These are phyloP conservation scores for Acidomyces sp. DNA, from an alignment of 495 filamentous ascomycete genomes.

Conservation along the genomic window DNA sequence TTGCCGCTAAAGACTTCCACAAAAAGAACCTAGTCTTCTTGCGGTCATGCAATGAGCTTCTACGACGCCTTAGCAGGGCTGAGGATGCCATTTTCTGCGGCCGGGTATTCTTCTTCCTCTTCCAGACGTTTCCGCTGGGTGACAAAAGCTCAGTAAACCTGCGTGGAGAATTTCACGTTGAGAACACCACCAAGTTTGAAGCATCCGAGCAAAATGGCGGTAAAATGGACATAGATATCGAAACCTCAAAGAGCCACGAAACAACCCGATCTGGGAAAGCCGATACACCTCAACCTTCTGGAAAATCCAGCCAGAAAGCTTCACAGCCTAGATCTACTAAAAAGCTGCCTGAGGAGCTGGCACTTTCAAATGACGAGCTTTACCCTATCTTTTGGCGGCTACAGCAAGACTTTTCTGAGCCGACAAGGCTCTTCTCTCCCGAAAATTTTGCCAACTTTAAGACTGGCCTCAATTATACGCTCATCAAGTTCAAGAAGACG, in stretches of 20 bases:
- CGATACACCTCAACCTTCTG: conserved; percentile 18
- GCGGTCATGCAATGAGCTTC: conserved; percentile 84
- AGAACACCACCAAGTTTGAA: conserved; percentile 87
- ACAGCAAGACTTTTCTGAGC: conserved; percentile 83
- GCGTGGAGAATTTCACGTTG: conserved; percentile 86
- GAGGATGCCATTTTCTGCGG: conserved; percentile 97
- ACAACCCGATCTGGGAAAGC: conserved; percentile 8
- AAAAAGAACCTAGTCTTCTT: conserved; percentile 80
- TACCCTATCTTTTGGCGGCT: conserved; percentile 93
- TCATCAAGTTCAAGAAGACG: conserved; percentile 65
- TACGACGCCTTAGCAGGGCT: conserved; percentile 77
- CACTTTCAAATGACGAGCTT: conserved; percentile 53
- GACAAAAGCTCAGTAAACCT: conserved; percentile 96
- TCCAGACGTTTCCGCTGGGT: conserved; percentile 89
- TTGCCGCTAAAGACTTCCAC: conserved; percentile 72
- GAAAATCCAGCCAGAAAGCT: conserved; percentile 19
- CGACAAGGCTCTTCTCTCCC: conserved; percentile 61
- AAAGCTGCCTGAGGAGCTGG: conserved; percentile 27
- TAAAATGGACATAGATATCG: conserved; percentile 39
- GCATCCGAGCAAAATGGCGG: conserved; percentile 37
- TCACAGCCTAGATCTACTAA: conserved; percentile 3
- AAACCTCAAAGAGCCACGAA: conserved; percentile 12
- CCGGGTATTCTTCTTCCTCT: conserved; percentile 91
- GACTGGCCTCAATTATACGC: conserved; percentile 58
- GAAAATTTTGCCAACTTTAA: conserved; percentile 66